Evolutionary conservation across 2,329 filamentous ascomycete species (phyloP), one percentile per base, ranked within the genome.

Genomic region (Penicillium rolfsii): DNA sequence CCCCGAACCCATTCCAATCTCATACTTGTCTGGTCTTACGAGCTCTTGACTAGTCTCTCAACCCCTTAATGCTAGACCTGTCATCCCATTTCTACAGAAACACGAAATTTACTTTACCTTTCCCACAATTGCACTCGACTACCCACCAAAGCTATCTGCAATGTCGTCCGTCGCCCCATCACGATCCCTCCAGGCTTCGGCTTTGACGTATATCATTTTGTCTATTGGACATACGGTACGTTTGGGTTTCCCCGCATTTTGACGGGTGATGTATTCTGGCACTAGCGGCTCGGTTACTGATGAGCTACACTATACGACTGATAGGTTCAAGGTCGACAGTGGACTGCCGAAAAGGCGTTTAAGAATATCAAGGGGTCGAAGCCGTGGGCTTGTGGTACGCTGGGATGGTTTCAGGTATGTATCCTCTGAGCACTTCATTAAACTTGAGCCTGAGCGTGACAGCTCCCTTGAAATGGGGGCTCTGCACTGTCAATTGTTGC

Each of bases 351-450:
- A 41, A 68, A 67, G 26, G 50, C 59, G 45, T 72, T 72, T 33
- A 70, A 67, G 59, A 61, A 57, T 19, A 65, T 70, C 36, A 58
- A 63, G 22, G 66, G 65, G 28, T 64, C 69, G 0, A 66, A 53
- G 57, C 36, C 67, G 0, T 70, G 67, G 67, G 58, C 66, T 30
- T 65, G 67, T 52, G 67, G 65, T 4, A 67, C 62, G 22, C 64
- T 70, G 5, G 70, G 70, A 4, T 73, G 70, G 70, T 73, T 70
- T 97, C 70, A 72, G 63, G 69, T 53, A 40, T 8, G 33, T 14
- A 36, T n/a, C 41, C 36, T 54, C 5, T 30, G 19, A 5, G 6
- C 11, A 16, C 30, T 8, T 33, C 30, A 2, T 43, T 24, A 22
- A 11, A 5, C 9, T 24, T 16, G 9, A 49, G 41, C 19, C n/a